phyloP scores from a whole-genome alignment of 164 flowering plant genomes.

The Liriodendron chinense region DNA sequence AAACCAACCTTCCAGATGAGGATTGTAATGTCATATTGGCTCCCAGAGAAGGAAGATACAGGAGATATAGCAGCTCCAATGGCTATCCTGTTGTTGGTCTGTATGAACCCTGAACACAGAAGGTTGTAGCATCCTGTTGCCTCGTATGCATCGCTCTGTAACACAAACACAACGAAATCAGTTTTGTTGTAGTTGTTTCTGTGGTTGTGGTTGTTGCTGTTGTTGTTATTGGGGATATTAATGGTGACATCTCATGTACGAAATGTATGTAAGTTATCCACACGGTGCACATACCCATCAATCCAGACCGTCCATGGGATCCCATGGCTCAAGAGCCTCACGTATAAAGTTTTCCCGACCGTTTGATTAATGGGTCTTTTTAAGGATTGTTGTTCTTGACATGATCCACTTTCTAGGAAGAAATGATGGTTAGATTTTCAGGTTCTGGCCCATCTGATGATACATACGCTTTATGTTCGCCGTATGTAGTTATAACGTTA shows the following conservation, averaged over 20 bases:
- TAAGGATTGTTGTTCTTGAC: too few relatives aligned
- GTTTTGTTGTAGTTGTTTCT: too few relatives aligned
- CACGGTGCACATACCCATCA: not conserved
- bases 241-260: not conserved
- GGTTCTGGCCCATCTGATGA: too few relatives aligned
- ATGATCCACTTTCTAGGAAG: too few relatives aligned
- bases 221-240: not conserved
- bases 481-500: too few relatives aligned
- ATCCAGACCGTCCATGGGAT: not conserved
- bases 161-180: not conserved
- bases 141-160: slow-evolving; percentile 86
- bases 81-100: slow-evolving; percentile 74
- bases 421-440: too few relatives aligned
- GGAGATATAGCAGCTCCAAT: slow-evolving; percentile 99
- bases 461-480: too few relatives aligned
- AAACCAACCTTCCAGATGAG: slow-evolving; percentile 82
- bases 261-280: not conserved
- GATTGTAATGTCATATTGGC: slow-evolving; percentile 88
- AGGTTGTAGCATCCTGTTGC: slow-evolving; percentile 97
- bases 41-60: slow-evolving; percentile 59
- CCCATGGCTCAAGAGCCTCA: too few relatives aligned
- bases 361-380: too few relatives aligned
- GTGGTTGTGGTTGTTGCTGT: too few relatives aligned
- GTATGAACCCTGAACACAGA: slow-evolving; percentile 93
- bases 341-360: too few relatives aligned